A percentile compares a stretch with the other conserved stretches of the same genome.
These are phyloP conservation scores for Trichoderma atroviride DNA, from an alignment of 2,329 filamentous ascomycete species.

Conservation along the genomic window DNA sequence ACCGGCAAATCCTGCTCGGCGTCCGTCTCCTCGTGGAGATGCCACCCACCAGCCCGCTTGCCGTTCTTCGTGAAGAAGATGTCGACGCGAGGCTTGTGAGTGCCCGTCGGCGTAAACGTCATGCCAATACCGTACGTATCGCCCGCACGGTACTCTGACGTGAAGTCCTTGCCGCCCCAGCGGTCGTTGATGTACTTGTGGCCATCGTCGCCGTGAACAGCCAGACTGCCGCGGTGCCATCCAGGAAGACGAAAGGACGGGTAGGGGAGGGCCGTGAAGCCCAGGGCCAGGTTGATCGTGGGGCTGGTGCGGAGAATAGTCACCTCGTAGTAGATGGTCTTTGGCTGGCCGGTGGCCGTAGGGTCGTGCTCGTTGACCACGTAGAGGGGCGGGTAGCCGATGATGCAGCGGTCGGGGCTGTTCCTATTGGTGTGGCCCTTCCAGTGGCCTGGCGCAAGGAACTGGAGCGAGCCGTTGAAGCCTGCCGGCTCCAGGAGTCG, in stretches of 20 bases:
- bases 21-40: constrained; percentile 75
- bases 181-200: constrained; percentile 74
- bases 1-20: constrained; percentile 62
- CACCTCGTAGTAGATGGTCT: constrained; percentile 74
- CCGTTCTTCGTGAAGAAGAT: constrained; percentile 73
- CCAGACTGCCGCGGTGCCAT: constrained; percentile 76
- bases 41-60: constrained; percentile 62
- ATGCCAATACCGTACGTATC: constrained; percentile 75
- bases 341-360: constrained; percentile 43
- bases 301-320: constrained; percentile 52
- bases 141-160: constrained; percentile 62
- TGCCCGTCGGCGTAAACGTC: constrained; percentile 51
- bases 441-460: constrained; percentile 56
- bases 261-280: constrained; percentile 74
- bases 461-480: constrained; percentile 52
- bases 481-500: constrained; percentile 55
- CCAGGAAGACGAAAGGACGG: constrained; percentile 77
- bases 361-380: constrained; percentile 62
- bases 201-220: constrained; percentile 80
- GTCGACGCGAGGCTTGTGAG: constrained; percentile 38
- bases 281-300: constrained; percentile 63
- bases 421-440: constrained; percentile 44
- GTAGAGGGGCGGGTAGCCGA: constrained; percentile 72
- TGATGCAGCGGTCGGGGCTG: constrained; percentile 64
- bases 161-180: constrained; percentile 72